phyloP scores from a whole-genome alignment of 352 stramenopile species.

The Phytophthora litchii region DNA sequence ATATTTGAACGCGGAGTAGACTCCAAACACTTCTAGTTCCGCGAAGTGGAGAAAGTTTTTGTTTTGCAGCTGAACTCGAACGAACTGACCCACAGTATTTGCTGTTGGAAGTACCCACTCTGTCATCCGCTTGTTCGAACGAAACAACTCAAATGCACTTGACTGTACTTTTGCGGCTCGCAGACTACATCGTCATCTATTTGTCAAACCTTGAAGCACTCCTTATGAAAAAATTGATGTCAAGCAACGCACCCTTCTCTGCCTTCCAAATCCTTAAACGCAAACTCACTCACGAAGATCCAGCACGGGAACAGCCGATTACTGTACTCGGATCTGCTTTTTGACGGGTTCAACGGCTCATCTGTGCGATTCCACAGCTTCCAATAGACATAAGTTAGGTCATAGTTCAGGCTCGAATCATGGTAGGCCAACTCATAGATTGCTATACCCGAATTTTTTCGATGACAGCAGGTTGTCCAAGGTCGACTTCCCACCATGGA shows the following conservation, averaged over 20 bases:
- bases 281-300: conserved; percentile 91
- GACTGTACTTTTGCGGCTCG: conserved; percentile 83
- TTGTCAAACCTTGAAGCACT: too few relatives aligned
- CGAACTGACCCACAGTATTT: conserved; percentile 81
- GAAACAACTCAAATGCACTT: conserved; percentile 82
- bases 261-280: conserved; percentile 83
- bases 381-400: conserved; percentile 49
- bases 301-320: conserved; percentile 91
- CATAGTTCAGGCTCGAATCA: neutral
- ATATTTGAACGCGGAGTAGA: conserved; percentile 83
- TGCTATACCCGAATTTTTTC: conserved; percentile 66
- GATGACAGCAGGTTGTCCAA: conserved; percentile 81
- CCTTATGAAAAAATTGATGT: neutral
- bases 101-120: conserved; percentile 89
- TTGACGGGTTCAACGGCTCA: conserved; percentile 78
- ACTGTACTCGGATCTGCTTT: conserved; percentile 77
- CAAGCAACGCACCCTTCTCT: conserved; percentile 59
- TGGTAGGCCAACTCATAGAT: neutral
- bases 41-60: conserved; percentile 92
- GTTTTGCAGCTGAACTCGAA: conserved; percentile 89
- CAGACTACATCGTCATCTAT: conserved; percentile 41
- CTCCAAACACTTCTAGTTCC: conserved; percentile 92
- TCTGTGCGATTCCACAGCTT: conserved; percentile 93
- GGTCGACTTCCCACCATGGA: conserved; percentile 94
- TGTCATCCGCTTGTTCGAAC: conserved; percentile 74